These are phyloP conservation scores for Colletotrichum graminicola DNA, from an alignment of 2,329 filamentous ascomycete genomes.

Conservation along the genomic window DNA sequence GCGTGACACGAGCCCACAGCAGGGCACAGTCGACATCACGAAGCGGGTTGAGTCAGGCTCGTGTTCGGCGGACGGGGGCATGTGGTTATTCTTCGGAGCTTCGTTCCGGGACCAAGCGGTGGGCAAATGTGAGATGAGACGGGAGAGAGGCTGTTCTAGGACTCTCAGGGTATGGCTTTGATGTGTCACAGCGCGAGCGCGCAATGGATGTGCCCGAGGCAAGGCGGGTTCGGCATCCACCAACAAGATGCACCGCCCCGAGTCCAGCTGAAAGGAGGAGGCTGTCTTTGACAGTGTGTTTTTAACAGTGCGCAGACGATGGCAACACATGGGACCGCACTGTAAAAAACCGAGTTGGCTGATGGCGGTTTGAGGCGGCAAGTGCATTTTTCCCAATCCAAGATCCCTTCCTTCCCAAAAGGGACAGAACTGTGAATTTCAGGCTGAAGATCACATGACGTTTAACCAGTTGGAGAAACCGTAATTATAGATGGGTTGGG, in stretches of 20 bases:
- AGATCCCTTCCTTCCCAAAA: constrained; percentile 4
- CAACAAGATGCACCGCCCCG: constrained; percentile 1
- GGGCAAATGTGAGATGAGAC: constrained; percentile 17
- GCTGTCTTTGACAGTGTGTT: neutral
- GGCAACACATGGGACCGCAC: neutral
- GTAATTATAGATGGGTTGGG: neutral
- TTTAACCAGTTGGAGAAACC: neutral
- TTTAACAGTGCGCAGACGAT: constrained; percentile 15
- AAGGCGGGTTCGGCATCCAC: constrained; percentile 12
- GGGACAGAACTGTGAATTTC: neutral
- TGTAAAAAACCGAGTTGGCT: constrained; percentile 20
- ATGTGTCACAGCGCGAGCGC: constrained; percentile 17
- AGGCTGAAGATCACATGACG: constrained; percentile 15
- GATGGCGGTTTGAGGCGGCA: constrained; percentile 18
- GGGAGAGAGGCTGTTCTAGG: constrained; percentile 25
- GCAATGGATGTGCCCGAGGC: constrained; percentile 14
- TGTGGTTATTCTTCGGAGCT: constrained; percentile 38
- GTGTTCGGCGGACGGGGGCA: constrained; percentile 37
- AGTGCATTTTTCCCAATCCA: constrained; percentile 11
- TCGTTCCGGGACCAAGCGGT: constrained; percentile 34
- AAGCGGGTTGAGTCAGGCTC: constrained; percentile 32
- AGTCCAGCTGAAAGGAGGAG: constrained; percentile 6
- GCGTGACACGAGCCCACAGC: constrained; percentile 30
- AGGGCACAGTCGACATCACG: constrained; percentile 38
- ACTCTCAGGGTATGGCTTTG: constrained; percentile 9